Evolutionary conservation across 225 moss, liverwort and hornwort species (phyloP), one percentile per base, ranked within the genome.

Genomic region (Pleurozium schreberi): DNA sequence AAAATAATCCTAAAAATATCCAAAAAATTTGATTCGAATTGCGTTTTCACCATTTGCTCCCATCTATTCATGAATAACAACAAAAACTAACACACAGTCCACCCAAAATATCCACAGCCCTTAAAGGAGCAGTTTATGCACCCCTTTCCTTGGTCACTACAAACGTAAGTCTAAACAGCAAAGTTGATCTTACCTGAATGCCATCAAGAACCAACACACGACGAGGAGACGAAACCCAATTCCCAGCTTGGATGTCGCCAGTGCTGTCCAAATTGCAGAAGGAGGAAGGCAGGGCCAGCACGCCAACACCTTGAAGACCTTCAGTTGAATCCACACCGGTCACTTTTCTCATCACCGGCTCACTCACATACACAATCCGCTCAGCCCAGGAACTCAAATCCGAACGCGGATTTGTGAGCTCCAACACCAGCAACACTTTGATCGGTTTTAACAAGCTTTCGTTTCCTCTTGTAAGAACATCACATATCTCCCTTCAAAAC

Each of bases 191-290:
- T 55, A 94, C 96, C 94, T 98, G 98, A 78, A 98, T 94, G 68
- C 93, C 93, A 85, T 99, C 99, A 26, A 99, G 96, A 18, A 95
- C 96, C 83, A 99, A 81, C 45, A 99, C 90, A 79, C 99, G 97
- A 57, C 93, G 91, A 53, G 95, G 96, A 81, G 93, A 92, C 28
- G 93, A 59, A 89, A 95, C 90, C 97, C 96, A 98, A 43, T 87
- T 85, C 52, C 43, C 81, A 80, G 75, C 27, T 53, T 55, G 74
- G 18, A 76, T 27, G 80, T 90, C 65, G 86, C 74, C 70, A 68
- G 43, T 57, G 40, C 31, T 89, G 80, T 94, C 94, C 81, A 96
- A 79, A 84, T 91, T 88, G 86, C 86, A 80, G 58, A 96, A 99
- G 71, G 93, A 93, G 52, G 96, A 53, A 55, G 99, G 99, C 62